These are phyloP conservation scores for Sclerotinia glacialis DNA, from an alignment of 2,329 filamentous ascomycete genomes.

Conservation along the genomic window DNA sequence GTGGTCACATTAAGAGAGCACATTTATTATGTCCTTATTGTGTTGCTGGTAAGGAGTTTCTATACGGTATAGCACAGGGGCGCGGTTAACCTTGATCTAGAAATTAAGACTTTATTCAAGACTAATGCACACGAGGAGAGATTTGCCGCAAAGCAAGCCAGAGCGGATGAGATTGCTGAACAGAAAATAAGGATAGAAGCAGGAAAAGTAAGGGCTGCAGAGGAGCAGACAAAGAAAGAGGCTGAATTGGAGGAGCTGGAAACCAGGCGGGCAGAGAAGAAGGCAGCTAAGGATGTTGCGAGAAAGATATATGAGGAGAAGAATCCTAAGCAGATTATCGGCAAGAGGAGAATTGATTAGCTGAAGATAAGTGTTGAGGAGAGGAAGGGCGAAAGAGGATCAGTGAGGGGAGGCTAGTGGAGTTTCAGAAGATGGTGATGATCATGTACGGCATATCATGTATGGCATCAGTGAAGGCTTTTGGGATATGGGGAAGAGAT, in stretches of 20 bases:
- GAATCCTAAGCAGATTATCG: conserved; percentile 12
- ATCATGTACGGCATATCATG: conserved; percentile 28
- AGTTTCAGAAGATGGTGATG: conserved; percentile 4
- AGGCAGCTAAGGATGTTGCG: conserved; percentile 1
- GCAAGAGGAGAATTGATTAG: conserved; percentile 1
- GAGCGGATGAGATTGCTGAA: conserved; percentile 15
- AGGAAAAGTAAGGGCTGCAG: not conserved
- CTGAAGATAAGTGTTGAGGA: not conserved
- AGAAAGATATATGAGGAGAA: conserved; percentile 16
- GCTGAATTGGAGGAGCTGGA: not conserved
- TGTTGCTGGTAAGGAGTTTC: conserved; percentile 64
- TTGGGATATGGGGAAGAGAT: conserved; percentile 28
- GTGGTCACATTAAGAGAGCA: conserved; percentile 81
- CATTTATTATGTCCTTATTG: conserved; percentile 88
- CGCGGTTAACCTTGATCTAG: conserved; percentile 30
- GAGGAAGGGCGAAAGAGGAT: not conserved
- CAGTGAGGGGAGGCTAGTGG: not conserved
- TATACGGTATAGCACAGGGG: not conserved
- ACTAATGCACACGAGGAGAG: conserved; percentile 19
- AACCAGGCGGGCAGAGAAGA: conserved; percentile 2
- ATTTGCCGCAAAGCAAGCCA: conserved; percentile 3
- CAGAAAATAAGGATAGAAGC: conserved; percentile 14
- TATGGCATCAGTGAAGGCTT: conserved; percentile 28
- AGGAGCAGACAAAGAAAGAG: not conserved
- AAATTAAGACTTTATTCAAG: conserved; percentile 37